Evolutionary conservation across 164 flowering plant genomes (phyloP), one percentile per base, ranked within the genome.

Genomic region (Taxillus chinensis): DNA sequence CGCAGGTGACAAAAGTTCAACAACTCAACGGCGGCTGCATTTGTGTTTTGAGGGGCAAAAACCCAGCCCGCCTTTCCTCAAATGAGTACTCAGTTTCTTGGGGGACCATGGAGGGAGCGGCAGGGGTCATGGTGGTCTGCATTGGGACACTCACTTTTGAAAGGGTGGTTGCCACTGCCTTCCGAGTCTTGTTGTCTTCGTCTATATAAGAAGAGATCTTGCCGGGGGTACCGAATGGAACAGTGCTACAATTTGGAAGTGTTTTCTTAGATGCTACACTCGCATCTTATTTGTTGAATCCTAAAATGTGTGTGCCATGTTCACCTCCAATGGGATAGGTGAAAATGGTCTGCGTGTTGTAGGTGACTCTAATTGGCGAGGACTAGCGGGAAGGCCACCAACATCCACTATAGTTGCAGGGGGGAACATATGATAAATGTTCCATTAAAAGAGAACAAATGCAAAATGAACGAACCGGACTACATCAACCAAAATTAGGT

Each of bases 321-420:
- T 82, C 67, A 77, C 57, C 68, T 78, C 60, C 69, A 87, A 68
- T 71, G 86, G 74, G 60, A 90, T 76, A 27, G 96, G 92, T 39
- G 96, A 87, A 76, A 90, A 85, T 11, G 99, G 99, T 70, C 73
- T 79, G 53, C 99, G 76, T 38, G 61, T 65, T 71, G 72, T 62
- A 4, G 86, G 81, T 16, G 82, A 70, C 27, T 86, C 84, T 5
- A 58, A 38, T 75, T 86, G 89, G 40, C 80, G 79, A 17, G 79
- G 82, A 60, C 70, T 83, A 5, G 61, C 60, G 3, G 86, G 75
- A 17, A 84, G 73, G 56, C 81, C 84, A 58, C 78, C 83, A 72
- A 79, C 65, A 62, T 86, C 96, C 69, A 80, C 27, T 27, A 27
- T 27, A 27, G 27, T 27, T 27, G 27, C 27, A 0, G 27, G 27